Evolutionary conservation across 257 asterid species (phyloP), one percentile per base, ranked within the genome.

Genomic region (Nicotiana obtusifolia): DNA sequence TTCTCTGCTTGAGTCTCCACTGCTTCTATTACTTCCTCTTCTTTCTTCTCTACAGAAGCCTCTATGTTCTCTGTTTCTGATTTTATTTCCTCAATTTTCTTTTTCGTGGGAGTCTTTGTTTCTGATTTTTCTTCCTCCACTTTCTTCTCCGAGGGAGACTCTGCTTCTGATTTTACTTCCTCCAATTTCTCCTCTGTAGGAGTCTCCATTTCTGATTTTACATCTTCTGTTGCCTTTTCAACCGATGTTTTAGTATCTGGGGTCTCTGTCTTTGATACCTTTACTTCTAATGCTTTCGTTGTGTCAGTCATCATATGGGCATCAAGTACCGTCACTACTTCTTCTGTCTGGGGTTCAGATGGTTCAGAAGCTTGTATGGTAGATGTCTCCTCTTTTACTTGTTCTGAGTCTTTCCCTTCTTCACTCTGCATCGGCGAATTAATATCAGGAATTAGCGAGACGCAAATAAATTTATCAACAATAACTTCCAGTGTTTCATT

Each of bases 251-350:
- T 19, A 4, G 82, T 1, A 37, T 82, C 37, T 22, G 62, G 24
- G 15, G 52, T 31, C 44, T 76, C 86, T 28, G 47, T 76, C 24
- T 33, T 37, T 62, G 75, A 4, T 10, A 67, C 20, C 30, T 53
- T 44, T 30, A 19, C 81, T n/a, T 76, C 59, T 20, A 77, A 62
- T 28, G 65, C 54, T 61, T n/a, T 82, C 57, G 57, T 82, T 3
- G 33, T 26, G 17, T 77, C 68, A 26, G 67, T 64, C 68, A 68
- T 73, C 65, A 82, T 87, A 76, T 73, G 47, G 4, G 84, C 54
- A 10, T 81, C 82, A 3, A 10, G 33, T 77, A 37, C 16, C 56
- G 84, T 66, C 2, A 5, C 81, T 19, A 37, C 66, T 37, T 71
- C 83, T 41, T 14, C 57, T 26, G 81, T 49, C 10, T 84, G 75